These are phyloP conservation scores for Suhomyces kilbournensis DNA, from an alignment of 805 yeast genomes.

Conservation along the genomic window DNA sequence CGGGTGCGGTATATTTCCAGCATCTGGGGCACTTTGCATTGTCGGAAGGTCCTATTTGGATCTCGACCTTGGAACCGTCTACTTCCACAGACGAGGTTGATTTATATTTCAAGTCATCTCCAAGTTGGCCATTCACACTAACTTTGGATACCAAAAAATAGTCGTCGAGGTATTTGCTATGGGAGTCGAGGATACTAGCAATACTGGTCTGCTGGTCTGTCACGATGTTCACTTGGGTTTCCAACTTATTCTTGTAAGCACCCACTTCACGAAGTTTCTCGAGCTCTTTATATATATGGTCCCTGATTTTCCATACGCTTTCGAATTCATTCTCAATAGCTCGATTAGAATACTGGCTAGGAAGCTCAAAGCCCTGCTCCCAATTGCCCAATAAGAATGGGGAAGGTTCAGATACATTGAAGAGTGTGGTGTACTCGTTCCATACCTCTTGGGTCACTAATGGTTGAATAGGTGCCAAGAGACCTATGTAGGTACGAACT, in stretches of 20 bases:
- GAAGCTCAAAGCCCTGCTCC: slow-evolving; percentile 25
- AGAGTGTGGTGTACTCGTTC: slow-evolving; percentile 49
- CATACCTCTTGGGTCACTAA: slow-evolving; percentile 85
- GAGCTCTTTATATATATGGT: slow-evolving; percentile 46
- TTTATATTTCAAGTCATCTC: slow-evolving; percentile 13
- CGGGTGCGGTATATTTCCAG: slow-evolving; percentile 71
- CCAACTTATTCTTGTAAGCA: slow-evolving; percentile 56
- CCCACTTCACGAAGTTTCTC: slow-evolving; percentile 58
- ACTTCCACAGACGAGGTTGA: slow-evolving; percentile 1
- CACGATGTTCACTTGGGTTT: slow-evolving; percentile 45
- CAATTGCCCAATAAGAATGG: slow-evolving; percentile 51
- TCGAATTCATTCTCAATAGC: slow-evolving; percentile 44
- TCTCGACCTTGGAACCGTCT: slow-evolving; percentile 21
- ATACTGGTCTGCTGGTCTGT: slow-evolving; percentile 5
- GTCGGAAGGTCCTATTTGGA: slow-evolving; percentile 44
- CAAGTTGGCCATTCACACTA: slow-evolving; percentile 5
- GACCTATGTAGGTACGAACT: slow-evolving; percentile 57
- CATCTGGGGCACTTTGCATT: slow-evolving; percentile 84
- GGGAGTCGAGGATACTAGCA: slow-evolving; percentile 7
- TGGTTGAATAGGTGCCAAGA: slow-evolving; percentile 81
- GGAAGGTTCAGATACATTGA: slow-evolving; percentile 25
- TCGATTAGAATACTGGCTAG: slow-evolving; percentile 31
- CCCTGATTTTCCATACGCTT: slow-evolving; percentile 46
- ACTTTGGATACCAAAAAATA: slow-evolving; percentile 66
- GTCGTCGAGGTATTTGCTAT: slow-evolving; percentile 28